Evolutionary conservation across 2,329 filamentous ascomycete species (phyloP), one percentile per base, ranked within the genome.

Genomic region (Triangularia setosa): DNA sequence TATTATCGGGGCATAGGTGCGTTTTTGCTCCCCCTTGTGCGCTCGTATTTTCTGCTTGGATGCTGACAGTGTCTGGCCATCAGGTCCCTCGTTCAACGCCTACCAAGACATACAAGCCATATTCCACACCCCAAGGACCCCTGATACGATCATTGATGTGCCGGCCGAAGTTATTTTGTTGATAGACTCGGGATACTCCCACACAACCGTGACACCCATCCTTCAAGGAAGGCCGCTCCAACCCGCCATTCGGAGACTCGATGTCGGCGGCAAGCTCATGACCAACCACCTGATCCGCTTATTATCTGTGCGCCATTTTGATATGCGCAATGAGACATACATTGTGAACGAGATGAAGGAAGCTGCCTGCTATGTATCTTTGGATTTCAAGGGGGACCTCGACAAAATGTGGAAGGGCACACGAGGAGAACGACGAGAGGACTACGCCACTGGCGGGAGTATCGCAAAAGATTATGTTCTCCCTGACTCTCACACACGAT

Each of bases 311-410:
- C 89, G 95, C 6, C 93, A 97, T 73, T 97, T 96, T 76, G 94
- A 97, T 75, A 93, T 99, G 87, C 88, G 95, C 67, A 93, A 96
- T 75, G 95, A 99, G 72, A 90, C 91, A 0, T 89, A 96, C 75
- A 89, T 98, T 59, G 92, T 97, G 74, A 97, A 97, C 72, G 91
- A 97, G 75, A 93, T 98, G 77, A 99, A 99, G 74, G 95, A 99
- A 75, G 84, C 89, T 4, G 88, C 90, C 0, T 96, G 92, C 74
- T 98, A 90, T 71, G 88, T 97, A 11, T 90, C 90, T 2, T 79
- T 85, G 0, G 87, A 96, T 73, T 97, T 98, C 75, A 80, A 82
- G 25, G 73, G 75, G 6, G 92, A 97, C 70, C 84, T 99, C 35
- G 93, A 98, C 67, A 84, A 83, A 68, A 89, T 88, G 0, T 97